phyloP scores from a whole-genome alignment of 352 stramenopile genomes.

The Plasmopara viticola region DNA sequence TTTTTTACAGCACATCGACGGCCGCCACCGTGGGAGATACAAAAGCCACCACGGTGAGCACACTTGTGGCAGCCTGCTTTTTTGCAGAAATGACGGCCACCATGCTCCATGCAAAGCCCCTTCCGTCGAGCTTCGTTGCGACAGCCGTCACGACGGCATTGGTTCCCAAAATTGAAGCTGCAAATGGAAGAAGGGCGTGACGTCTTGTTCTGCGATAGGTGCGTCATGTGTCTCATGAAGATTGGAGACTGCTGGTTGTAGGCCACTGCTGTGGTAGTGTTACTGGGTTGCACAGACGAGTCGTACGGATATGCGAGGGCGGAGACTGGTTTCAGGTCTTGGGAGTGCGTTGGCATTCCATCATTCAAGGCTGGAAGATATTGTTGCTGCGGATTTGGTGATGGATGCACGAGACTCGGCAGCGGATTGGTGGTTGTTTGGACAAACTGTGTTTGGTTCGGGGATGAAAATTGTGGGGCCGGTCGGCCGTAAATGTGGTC shows the following conservation, averaged over 20 bases:
- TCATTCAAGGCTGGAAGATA: slow-evolving; percentile 25
- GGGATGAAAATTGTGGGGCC: slow-evolving; percentile 18
- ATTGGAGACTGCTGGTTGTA: slow-evolving; percentile 18
- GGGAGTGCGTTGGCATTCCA: slow-evolving; percentile 18
- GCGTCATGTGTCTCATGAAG: slow-evolving; percentile 18
- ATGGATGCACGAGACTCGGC: slow-evolving; percentile 18
- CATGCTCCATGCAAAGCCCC: slow-evolving; percentile 84
- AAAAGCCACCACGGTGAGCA: slow-evolving; percentile 73
- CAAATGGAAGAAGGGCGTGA: slow-evolving; percentile 23
- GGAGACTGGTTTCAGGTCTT: slow-evolving; percentile 9
- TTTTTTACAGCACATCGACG: slow-evolving; percentile 65
- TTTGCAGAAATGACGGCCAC: slow-evolving; percentile 81
- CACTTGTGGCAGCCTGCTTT: slow-evolving; percentile 79
- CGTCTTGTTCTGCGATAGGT: slow-evolving; percentile 20
- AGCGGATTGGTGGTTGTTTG: slow-evolving; percentile 10
- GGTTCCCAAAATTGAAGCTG: slow-evolving; percentile 19
- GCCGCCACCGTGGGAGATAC: slow-evolving; percentile 74
- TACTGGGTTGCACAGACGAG: slow-evolving; percentile 9
- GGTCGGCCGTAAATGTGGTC: slow-evolving; percentile 45
- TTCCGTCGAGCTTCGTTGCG: slow-evolving; percentile 66
- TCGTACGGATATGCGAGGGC: slow-evolving; percentile 13
- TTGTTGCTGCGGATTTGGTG: slow-evolving; percentile 12
- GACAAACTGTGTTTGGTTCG: slow-evolving; percentile 9
- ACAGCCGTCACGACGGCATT: slow-evolving; percentile 66
- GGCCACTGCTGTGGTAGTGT: slow-evolving; percentile 10